These are phyloP conservation scores for Penicilliopsis zonata DNA, from an alignment of 495 filamentous ascomycete genomes.

Conservation along the genomic window DNA sequence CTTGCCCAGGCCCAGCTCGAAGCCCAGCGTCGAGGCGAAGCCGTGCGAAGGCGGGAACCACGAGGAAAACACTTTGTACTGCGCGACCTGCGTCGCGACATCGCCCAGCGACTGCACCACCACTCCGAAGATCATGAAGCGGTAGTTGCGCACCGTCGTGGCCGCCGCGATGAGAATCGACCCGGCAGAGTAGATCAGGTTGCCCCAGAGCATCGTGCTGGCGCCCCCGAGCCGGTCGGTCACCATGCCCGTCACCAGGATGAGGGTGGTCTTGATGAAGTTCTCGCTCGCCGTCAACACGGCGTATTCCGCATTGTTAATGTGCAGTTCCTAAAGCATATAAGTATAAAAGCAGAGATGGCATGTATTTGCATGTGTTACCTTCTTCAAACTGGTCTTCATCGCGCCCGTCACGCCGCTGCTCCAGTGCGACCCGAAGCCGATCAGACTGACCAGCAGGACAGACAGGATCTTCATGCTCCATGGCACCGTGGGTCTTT, in stretches of 20 bases:
- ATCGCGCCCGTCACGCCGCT: conserved; percentile 30
- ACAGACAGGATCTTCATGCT: too few species aligned
- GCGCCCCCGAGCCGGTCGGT: conserved; percentile 35
- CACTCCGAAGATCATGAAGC: conserved; percentile 33
- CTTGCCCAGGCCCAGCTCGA: conserved; percentile 32
- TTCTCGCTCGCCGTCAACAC: conserved; percentile 33
- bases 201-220: conserved; percentile 33
- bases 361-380: conserved; percentile 4
- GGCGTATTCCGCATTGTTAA: conserved; percentile 30
- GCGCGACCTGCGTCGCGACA: conserved; percentile 33
- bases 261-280: conserved; percentile 32
- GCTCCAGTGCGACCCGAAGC: conserved; percentile 32
- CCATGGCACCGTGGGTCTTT: too few species aligned
- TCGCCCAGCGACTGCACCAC: conserved; percentile 30
- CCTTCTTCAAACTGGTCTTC: conserved; percentile 35
- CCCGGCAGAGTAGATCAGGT: conserved; percentile 31
- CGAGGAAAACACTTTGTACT: conserved; percentile 39
- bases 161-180: conserved; percentile 34
- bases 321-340: conserved; percentile 18
- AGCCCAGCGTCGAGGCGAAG: conserved; percentile 30
- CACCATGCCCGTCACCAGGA: conserved; percentile 28
- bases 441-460: too few species aligned
- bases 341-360: background rate
- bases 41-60: conserved; percentile 35
- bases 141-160: conserved; percentile 24